Evolutionary conservation across 192 early-diverging fungal species (phyloP).

Genomic region (Coemansia sp.): DNA sequence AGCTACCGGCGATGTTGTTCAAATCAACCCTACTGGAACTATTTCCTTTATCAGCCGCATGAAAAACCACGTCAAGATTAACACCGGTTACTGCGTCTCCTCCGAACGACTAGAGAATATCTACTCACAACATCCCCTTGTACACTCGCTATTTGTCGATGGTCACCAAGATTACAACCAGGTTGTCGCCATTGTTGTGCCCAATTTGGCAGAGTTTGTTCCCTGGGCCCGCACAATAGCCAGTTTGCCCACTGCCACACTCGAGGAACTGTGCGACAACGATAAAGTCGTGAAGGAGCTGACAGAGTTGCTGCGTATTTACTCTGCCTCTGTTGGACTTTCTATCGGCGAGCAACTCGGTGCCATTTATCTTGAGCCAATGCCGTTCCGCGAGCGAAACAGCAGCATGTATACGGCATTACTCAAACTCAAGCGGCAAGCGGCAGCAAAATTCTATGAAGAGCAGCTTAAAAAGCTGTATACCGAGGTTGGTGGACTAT

Average conservation of each 20-base stretch:
- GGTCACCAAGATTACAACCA: slow-evolving; percentile 80
- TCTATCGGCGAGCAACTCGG: slow-evolving; percentile 77
- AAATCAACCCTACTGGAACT: slow-evolving; percentile 61
- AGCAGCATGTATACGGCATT: slow-evolving; percentile 79
- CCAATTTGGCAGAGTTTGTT: slow-evolving; percentile 63
- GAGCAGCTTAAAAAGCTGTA: slow-evolving; percentile 56
- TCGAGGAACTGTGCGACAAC: slow-evolving; percentile 57
- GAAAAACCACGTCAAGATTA: slow-evolving; percentile 77
- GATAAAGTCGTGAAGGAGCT: slow-evolving; percentile 59
- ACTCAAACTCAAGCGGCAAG: slow-evolving; percentile 58
- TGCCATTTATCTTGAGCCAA: slow-evolving; percentile 66
- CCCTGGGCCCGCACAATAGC: slow-evolving; percentile 61
- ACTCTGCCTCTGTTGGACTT: slow-evolving; percentile 63
- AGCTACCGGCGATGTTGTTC: slow-evolving; percentile 79
- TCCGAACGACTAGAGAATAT: slow-evolving; percentile 83
- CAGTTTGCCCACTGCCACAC: slow-evolving; percentile 31
- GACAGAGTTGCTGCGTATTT: slow-evolving; percentile 58
- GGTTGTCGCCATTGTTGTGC: slow-evolving; percentile 83
- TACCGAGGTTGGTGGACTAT: slow-evolving; percentile 29
- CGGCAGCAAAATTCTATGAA: slow-evolving; percentile 53
- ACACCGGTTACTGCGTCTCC: slow-evolving; percentile 83
- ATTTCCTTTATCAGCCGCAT: slow-evolving; percentile 75
- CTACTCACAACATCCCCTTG: slow-evolving; percentile 66
- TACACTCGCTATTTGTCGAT: slow-evolving; percentile 84
- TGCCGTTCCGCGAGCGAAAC: slow-evolving; percentile 66